Evolutionary conservation across 1,284 basidiomycete species (phyloP).

Genomic region (Heterobasidion annosum): DNA sequence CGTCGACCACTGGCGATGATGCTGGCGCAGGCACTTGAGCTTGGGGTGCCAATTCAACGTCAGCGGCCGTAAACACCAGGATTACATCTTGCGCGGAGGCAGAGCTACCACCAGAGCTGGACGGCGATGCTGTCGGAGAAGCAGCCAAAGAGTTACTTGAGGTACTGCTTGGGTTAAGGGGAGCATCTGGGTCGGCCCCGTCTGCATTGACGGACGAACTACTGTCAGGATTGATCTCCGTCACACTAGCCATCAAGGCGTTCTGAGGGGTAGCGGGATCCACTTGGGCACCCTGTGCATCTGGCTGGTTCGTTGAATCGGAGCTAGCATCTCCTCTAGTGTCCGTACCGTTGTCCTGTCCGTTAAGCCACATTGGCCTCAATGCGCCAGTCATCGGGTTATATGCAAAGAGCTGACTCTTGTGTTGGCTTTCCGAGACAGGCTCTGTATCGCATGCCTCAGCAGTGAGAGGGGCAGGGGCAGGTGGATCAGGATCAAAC

Average conservation of each 20-base stretch:
- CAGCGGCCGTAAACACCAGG: background rate
- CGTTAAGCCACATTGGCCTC: constrained; percentile 39
- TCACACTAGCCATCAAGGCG: constrained; percentile 8
- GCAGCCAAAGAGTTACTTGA: background rate
- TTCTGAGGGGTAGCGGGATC: constrained; percentile 7
- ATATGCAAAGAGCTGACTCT: constrained; percentile 54
- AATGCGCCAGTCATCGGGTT: constrained; percentile 36
- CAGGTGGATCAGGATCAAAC: constrained; percentile 41
- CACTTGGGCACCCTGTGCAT: constrained; percentile 5
- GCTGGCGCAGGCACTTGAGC: background rate
- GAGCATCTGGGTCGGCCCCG: background rate
- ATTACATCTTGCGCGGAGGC: background rate
- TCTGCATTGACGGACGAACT: background rate
- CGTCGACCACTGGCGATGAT: background rate
- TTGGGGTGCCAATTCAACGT: background rate
- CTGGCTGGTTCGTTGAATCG: background rate
- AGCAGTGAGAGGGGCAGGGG: constrained; percentile 40
- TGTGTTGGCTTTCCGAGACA: constrained; percentile 18
- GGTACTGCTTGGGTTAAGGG: background rate
- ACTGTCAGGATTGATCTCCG: constrained; percentile 2
- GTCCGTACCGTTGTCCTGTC: constrained; percentile 3
- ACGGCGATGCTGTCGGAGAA: background rate
- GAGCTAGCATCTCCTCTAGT: background rate
- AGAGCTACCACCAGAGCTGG: background rate
- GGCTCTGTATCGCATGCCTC: constrained; percentile 26